These are phyloP conservation scores for Paraphoma sp. DNA, from an alignment of 2,329 filamentous ascomycete genomes.

Conservation along the genomic window DNA sequence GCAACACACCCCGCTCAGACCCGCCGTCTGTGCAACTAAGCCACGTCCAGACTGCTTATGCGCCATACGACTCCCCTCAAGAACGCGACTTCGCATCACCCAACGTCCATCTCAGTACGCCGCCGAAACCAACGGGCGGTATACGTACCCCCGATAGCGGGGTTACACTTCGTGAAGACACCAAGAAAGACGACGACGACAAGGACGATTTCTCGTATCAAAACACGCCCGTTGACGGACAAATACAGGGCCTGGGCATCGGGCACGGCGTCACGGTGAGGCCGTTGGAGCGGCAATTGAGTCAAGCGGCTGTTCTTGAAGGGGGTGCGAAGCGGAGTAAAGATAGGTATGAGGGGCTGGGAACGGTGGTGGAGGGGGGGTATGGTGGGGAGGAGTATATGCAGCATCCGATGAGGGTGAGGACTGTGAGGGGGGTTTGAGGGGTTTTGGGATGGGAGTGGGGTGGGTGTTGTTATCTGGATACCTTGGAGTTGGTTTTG, in stretches of 20 bases:
- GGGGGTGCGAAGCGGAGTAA: background rate
- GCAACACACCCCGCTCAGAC: slow-evolving; percentile 1
- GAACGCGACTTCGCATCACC: background rate
- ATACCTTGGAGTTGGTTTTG: background rate
- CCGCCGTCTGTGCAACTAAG: slow-evolving; percentile 1
- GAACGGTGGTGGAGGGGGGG: background rate
- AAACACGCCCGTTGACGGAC: slow-evolving; percentile 6
- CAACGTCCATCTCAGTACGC: background rate
- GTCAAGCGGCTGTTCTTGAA: background rate
- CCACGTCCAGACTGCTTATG: slow-evolving; percentile 9
- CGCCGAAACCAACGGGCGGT: background rate
- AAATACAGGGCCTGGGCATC: background rate
- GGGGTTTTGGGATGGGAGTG: background rate
- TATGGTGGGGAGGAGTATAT: slow-evolving; percentile 8
- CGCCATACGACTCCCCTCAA: slow-evolving; percentile 9
- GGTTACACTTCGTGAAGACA: slow-evolving; percentile 2
- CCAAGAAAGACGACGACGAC: background rate
- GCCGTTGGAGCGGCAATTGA: background rate
- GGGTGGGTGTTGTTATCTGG: background rate
- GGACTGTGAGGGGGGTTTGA: slow-evolving; percentile 4
- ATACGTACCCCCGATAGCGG: background rate
- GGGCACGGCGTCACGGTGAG: background rate
- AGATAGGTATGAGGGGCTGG: slow-evolving; percentile 4
- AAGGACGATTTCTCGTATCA: slow-evolving; percentile 9
- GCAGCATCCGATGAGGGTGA: slow-evolving; percentile 2